These are phyloP conservation scores for Andrographis paniculata DNA, from an alignment of 305 asterid species.

Conservation along the genomic window DNA sequence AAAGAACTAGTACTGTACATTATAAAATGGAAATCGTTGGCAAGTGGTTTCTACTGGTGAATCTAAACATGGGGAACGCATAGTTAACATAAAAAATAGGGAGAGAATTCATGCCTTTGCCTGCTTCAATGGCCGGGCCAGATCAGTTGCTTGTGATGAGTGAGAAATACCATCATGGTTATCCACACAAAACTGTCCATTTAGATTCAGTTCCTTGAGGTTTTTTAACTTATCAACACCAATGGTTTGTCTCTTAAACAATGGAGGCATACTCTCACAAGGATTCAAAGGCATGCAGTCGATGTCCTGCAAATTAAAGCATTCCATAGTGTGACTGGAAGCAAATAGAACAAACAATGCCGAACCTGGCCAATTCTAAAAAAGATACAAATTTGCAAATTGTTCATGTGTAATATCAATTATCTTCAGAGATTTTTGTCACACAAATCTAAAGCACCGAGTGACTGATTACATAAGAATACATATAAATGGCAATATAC, in stretches of 20 bases:
- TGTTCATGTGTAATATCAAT: too few relatives aligned
- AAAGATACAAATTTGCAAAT: background rate
- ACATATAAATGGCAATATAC: too few relatives aligned
- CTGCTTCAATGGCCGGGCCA: conserved; percentile 41
- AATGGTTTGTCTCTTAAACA: conserved; percentile 41
- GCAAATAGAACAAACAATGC: background rate
- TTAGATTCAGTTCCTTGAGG: conserved; percentile 38
- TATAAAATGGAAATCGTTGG: background rate
- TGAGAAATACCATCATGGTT: conserved; percentile 30
- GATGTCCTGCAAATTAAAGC: conserved; percentile 58
- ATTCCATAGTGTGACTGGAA: conserved; percentile 4
- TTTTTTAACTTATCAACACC: conserved; percentile 45
- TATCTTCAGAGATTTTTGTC: too few relatives aligned
- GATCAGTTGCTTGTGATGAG: conserved; percentile 38
- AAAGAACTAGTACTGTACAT: too few relatives aligned
- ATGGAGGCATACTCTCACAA: conserved; percentile 64
- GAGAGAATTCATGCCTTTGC: conserved; percentile 41
- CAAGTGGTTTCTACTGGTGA: too few relatives aligned
- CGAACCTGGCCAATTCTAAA: too few relatives aligned
- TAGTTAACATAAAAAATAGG: conserved; percentile 13
- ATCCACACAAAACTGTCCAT: conserved; percentile 40
- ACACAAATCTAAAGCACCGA: too few relatives aligned
- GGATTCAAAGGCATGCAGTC: conserved; percentile 92
- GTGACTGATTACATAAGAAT: too few relatives aligned
- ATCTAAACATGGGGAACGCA: too few relatives aligned